Evolutionary conservation across 2,329 filamentous ascomycete species (phyloP), one percentile per base, ranked within the genome.

Genomic region (Amauroascus niger): DNA sequence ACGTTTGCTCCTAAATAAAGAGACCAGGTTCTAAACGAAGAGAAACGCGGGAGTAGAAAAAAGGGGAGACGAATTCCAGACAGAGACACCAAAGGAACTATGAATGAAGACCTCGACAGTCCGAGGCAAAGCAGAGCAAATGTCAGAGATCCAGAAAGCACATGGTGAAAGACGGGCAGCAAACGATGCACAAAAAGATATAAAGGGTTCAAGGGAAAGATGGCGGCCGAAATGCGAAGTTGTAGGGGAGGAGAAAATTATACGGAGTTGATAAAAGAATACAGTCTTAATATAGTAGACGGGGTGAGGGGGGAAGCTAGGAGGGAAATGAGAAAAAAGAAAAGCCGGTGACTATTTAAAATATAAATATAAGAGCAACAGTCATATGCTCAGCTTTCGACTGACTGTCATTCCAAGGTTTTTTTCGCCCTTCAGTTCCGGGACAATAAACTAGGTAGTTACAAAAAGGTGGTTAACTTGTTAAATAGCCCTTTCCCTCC

Each of bases 31-130:
- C 30, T 3, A 13, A 13, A 16, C 24, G 43, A 22, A 40, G 37
- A 40, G 37, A 5, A 11, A 6, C 14, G 33, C 14, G 9, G 33
- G 14, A 3, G 33, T 5, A 14, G 33, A 32, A 4, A 35, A 11
- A 35, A 11, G 33, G 13, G 33, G 14, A n/a, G 3, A 11, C 14
- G 6, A 11, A 13, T 9, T 14, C 13, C 28, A 14, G 41, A n/a
- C 11, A 16, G 24, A 8, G 22, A 22, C 24, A 14, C 16, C 35
- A n/a, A 41, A 50, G 13, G 39, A 43, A 41, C 16, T 16, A 49
- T 49, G 33, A 49, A 46, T n/a, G 14, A 37, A 18, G 37, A 37
- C 30, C 45, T 48, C 45, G 18, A 48, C 45, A 26, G 37, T 48
- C 45, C 35, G 20, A 14, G 20, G 28, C 5, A 33, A 16, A 8